A percentile compares a stretch with the other conserved stretches of the same genome.
These are phyloP conservation scores for Moesziomyces parantarcticus DNA, from an alignment of 1,284 basidiomycete species.

Conservation along the genomic window DNA sequence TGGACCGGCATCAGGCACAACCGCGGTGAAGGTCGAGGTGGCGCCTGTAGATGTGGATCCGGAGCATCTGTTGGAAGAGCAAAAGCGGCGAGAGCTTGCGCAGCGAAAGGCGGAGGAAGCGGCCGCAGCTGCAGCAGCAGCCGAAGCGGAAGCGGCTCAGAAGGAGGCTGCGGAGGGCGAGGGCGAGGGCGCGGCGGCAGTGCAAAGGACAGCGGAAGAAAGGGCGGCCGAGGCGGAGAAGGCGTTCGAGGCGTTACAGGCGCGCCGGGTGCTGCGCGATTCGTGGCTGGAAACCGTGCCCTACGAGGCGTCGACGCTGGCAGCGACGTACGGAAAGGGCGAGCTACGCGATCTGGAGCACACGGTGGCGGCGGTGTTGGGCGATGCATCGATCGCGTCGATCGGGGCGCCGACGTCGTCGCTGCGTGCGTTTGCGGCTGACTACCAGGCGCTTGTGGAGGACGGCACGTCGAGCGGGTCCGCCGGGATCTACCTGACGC, in stretches of 20 bases:
- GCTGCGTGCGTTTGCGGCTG: conserved; percentile 56
- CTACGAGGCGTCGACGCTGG: conserved; percentile 37
- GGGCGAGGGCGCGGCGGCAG: conserved; percentile 9
- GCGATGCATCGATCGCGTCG: conserved; percentile 17
- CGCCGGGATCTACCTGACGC: conserved; percentile 51
- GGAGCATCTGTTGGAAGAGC: conserved; percentile 38
- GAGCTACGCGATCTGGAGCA: conserved; percentile 39
- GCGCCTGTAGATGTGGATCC: conserved; percentile 36
- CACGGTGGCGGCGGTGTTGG: conserved; percentile 21
- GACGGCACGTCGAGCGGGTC: conserved; percentile 43
- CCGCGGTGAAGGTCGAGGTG: conserved; percentile 1
- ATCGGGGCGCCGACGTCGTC: conserved; percentile 45
- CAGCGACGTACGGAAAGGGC: conserved; percentile 26
- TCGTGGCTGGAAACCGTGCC: conserved; percentile 36
- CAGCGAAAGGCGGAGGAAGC: conserved; percentile 41
- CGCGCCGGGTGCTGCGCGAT: conserved; percentile 41
- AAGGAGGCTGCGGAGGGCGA: conserved; percentile 15
- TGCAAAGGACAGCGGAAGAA: conserved; percentile 43
- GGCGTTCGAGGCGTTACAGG: conserved; percentile 46
- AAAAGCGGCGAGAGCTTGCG: conserved; percentile 30
- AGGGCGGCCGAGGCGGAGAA: conserved; percentile 49
- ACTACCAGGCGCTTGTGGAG: conserved; percentile 49
- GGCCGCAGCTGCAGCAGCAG: conserved; percentile 24
- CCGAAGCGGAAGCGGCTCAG: conserved; percentile 19
- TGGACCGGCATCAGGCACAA: neutral